Evolutionary conservation across 768 basidiomycete genomes (phyloP), one percentile per base, ranked within the genome.

Genomic region (Paxillus ammoniavirescens): DNA sequence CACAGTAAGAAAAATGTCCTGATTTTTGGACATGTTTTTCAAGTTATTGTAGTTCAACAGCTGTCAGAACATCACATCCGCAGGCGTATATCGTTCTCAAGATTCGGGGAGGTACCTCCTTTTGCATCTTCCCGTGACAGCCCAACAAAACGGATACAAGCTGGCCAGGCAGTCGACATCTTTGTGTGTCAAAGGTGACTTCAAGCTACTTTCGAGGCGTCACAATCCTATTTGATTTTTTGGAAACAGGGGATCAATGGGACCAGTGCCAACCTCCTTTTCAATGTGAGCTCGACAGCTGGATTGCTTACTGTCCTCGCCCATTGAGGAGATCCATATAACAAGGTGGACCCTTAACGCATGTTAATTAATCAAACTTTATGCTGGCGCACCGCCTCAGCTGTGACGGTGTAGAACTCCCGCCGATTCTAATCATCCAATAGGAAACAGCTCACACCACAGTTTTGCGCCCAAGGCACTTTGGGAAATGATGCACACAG

Each of bases 381-480:
- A 52, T 26, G 54, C 58, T 56, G 26, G 26, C 54, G 60, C 43
- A 40, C 54, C 42, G 48, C 42, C 49, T 43, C 17, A 14, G 56
- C 53, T 64, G 62, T 62, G 52, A 42, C 51, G 35, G 47, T 15
- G 38, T 40, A 33, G 38, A 40, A 40, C 15, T 40, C 38, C 38
- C 15, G 38, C 42, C 30, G 13, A 18, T 35, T 14, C 31, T 40
- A 51, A 53, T 63, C 38, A 53, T 42, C 52, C 35, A 47, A 54
- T 41, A 40, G 14, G 53, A 50, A 45, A 47, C 42, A 45, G 46
- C 37, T 33, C 30, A 53, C 50, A 40, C 64, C 64, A 65, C 65
- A 59, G 57, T 61, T 57, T 57, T 67, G 57, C 64, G 64, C 61
- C 62, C 61, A 50, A 46, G 8, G 1, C 6, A n/a, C n/a, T n/a